Evolutionary conservation across 495 filamentous ascomycete species (phyloP), one percentile per base, ranked within the genome.

Genomic region (Daldinia childiae): DNA sequence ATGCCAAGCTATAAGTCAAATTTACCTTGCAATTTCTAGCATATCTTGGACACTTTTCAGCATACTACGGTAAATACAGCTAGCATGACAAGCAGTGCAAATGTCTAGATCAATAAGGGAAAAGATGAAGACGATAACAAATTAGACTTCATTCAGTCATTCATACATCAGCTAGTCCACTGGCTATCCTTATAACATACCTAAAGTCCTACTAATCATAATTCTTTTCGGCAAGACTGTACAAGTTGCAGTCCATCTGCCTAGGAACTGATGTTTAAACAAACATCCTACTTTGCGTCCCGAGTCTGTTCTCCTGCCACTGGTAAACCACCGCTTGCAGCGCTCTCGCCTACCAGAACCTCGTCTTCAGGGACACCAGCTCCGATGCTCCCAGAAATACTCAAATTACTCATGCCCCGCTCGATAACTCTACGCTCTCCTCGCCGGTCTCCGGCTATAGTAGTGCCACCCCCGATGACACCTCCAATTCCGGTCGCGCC

Each of bases 281-380:
- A 8, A 41, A n/a, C 29, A 32, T 30, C 17, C 45, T 74, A 70
- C 54, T 71, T 71, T 30, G 30, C 26, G n/a, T 62, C 71, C 41
- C 54, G 62, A 26, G 5, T 54, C 34, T 64, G 71, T 6, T 69
- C 63, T 26, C 62, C 71, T 7, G 8, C 56, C 4, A 43, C 29
- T 7, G 52, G 66, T 30, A 82, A 55, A 6, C 84, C 84, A 0
- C 82, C 77, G 61, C 84, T 86, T 3, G 84, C 81, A 29, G 87
- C 87, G 64, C 87, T 89, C 76, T 89, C 87, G 5, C 87, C 87
- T 41, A 88, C 85, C 8, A 78, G 75, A 6, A 89, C 75, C 62
- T 80, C 83, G 24, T 85, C 83, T 15, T 87, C 84, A 0, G 83
- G 80, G 1, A 83, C 82, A 17, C 83, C 82, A 7, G 81, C 78